Evolutionary conservation across 331 rosid species (phyloP).

Genomic region (Malus hybrid): DNA sequence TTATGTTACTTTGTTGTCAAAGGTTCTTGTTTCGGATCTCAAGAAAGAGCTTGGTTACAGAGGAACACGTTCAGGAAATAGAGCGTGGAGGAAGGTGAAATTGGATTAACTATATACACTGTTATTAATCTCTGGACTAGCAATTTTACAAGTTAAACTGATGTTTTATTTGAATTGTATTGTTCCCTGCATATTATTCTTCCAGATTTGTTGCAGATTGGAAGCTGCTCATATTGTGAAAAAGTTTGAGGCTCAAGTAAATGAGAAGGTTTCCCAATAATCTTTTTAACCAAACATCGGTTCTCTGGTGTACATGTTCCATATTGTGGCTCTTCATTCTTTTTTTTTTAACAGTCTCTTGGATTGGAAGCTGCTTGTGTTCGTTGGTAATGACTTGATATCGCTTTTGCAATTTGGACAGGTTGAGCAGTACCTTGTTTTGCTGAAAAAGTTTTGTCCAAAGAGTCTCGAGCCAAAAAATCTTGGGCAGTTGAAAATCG

Average conservation of each 20-base stretch:
- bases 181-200: not conserved
- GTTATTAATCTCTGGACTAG: not conserved
- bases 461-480: not conserved
- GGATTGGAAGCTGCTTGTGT: not conserved
- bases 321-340: not conserved
- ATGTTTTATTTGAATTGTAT: not conserved
- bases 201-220: not conserved
- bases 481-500: not conserved
- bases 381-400: not conserved
- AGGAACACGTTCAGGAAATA: slow-evolving; percentile 46
- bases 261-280: not conserved
- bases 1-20: slow-evolving; percentile 17
- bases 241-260: not conserved
- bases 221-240: not conserved
- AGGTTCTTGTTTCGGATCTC: slow-evolving; percentile 74
- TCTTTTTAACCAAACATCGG: not conserved
- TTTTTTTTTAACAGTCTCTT: not conserved
- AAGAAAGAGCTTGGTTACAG: slow-evolving; percentile 73
- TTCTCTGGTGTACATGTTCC: not conserved
- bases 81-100: slow-evolving; percentile 67
- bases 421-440: not conserved
- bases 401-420: not conserved
- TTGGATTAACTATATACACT: not conserved
- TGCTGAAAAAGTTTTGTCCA: not conserved
- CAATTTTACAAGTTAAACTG: not conserved